Base-by-base conservation (phyloP, 805 yeast species). In the Candida qinlingensis region DNA sequence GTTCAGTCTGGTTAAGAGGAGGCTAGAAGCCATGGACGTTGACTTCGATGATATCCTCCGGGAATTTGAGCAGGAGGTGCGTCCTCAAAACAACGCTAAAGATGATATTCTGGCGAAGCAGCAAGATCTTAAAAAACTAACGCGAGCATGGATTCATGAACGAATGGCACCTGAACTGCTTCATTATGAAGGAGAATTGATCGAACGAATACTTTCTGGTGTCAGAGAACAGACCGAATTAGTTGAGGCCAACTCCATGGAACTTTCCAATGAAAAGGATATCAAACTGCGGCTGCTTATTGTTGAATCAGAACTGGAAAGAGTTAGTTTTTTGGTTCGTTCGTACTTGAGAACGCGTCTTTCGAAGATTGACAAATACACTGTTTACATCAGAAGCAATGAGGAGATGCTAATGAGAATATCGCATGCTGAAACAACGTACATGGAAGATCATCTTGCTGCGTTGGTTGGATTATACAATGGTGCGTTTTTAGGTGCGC, bases 271-370 rank as follows among this genome's bases (percentile, higher is more conserved):
- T 39, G 82, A 81, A 49, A 73, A 69, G 45, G 87, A 84, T 52
- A 81, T 83, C 65, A 91, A 91, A 60, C 67, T 92, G 49, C 84
- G 87, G 49, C 71, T 91, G 41, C 79, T 94, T 70, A 79, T 95
- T 27, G 83, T 92, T 56, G 99, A 94, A 61, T 85, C 95, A 11
- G 98, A 94, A 57, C 75, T 94, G 27, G 98, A 94, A 58, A 71
- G 99, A 48, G 78, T 89, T 31, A 88, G 84, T 58, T 94, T 84
- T 62, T 66, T 92, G 35, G 72, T 91, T n/a, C 69, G 97, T 45
- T 76, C 88, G 11, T 92, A 89, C 63, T 70, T 91, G 34, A 75
- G 99, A 52, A 77, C 92, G 6, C 72, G 99, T 49, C 51, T 61
- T 8, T 47, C 55, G 51, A 91, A 87, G 65, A 78, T 94, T 42